Conservation (phyloP, 2,329 filamentous ascomycete species). For the Talaromyces verruculosus region DNA sequence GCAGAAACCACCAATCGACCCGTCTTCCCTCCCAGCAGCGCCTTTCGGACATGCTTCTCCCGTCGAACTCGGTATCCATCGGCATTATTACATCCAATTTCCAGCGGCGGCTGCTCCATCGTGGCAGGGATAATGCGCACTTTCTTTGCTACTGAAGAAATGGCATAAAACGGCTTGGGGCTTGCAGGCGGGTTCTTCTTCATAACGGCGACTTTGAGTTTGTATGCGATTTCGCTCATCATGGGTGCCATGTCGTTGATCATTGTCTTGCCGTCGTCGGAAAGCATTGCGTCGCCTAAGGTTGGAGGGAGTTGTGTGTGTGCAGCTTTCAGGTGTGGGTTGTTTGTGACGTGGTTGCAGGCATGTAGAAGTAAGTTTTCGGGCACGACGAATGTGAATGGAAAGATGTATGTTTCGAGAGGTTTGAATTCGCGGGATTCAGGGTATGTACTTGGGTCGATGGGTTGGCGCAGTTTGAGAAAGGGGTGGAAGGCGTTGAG, state of each 20-base stretch:
- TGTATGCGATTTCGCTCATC: slow-evolving; percentile 62
- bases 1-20: slow-evolving; percentile 60
- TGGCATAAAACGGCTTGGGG: slow-evolving; percentile 40
- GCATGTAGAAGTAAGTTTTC: slow-evolving; percentile 59
- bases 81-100: slow-evolving; percentile 45
- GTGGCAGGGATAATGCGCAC: slow-evolving; percentile 61
- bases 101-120: slow-evolving; percentile 61
- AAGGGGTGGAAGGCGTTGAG: slow-evolving; percentile 61
- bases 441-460: slow-evolving; percentile 55
- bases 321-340: slow-evolving; percentile 53
- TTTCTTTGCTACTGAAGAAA: slow-evolving; percentile 56
- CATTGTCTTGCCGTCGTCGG: slow-evolving; percentile 50
- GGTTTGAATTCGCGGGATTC: slow-evolving; percentile 55
- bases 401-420: slow-evolving; percentile 58
- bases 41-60: slow-evolving; percentile 62
- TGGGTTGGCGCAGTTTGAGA: slow-evolving; percentile 62
- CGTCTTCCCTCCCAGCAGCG: slow-evolving; percentile 58
- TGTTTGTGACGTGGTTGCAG: slow-evolving; percentile 56
- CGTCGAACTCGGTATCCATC: slow-evolving; percentile 54
- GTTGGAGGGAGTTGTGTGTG: slow-evolving; percentile 63
- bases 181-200: slow-evolving; percentile 34
- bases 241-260: slow-evolving; percentile 63
- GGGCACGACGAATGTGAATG: slow-evolving; percentile 65
- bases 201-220: slow-evolving; percentile 51
- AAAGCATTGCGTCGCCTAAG: slow-evolving; percentile 58